phyloP scores from a whole-genome alignment of 2,329 filamentous ascomycete genomes.

The Arthrobotrys pseudoclavata region DNA sequence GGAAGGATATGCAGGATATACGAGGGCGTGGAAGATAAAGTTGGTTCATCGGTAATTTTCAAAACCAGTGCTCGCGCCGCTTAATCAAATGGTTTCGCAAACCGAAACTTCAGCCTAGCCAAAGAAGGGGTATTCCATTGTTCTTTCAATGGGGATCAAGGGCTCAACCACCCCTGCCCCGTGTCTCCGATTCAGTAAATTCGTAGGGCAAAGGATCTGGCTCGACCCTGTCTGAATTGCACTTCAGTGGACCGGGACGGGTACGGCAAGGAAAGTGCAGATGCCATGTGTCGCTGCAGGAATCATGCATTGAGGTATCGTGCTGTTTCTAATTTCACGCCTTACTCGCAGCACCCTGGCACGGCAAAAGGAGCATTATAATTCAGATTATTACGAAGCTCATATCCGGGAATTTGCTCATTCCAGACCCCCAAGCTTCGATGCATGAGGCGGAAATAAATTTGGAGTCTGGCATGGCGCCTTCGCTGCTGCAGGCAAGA shows the following conservation, averaged over 20 bases:
- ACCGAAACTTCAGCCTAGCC: conserved; percentile 54
- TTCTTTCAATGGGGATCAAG: conserved; percentile 46
- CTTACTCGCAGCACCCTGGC: conserved; percentile 42
- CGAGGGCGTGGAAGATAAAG: conserved; percentile 46
- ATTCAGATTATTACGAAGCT: conserved; percentile 36
- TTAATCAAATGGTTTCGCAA: conserved; percentile 49
- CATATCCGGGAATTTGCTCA: conserved; percentile 14
- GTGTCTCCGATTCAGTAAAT: conserved; percentile 50
- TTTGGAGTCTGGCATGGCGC: conserved; percentile 23
- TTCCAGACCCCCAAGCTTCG: conserved; percentile 33
- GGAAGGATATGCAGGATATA: conserved; percentile 59
- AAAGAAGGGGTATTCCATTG: conserved; percentile 46
- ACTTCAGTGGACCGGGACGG: conserved; percentile 56
- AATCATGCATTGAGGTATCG: conserved; percentile 49
- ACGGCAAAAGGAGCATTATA: conserved; percentile 19
- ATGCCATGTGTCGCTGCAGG: conserved; percentile 60
- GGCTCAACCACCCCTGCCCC: conserved; percentile 38
- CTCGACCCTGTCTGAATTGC: conserved; percentile 43
- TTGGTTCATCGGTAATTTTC: conserved; percentile 59
- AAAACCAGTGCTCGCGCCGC: conserved; percentile 44
- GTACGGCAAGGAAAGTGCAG: conserved; percentile 52
- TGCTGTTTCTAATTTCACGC: conserved; percentile 46
- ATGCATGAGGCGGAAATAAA: conserved; percentile 39
- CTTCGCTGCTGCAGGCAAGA: conserved; percentile 28
- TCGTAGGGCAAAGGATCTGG: conserved; percentile 44